Conservation (phyloP, 2,329 filamentous ascomycete species). For the Podosphaera leucotricha region DNA sequence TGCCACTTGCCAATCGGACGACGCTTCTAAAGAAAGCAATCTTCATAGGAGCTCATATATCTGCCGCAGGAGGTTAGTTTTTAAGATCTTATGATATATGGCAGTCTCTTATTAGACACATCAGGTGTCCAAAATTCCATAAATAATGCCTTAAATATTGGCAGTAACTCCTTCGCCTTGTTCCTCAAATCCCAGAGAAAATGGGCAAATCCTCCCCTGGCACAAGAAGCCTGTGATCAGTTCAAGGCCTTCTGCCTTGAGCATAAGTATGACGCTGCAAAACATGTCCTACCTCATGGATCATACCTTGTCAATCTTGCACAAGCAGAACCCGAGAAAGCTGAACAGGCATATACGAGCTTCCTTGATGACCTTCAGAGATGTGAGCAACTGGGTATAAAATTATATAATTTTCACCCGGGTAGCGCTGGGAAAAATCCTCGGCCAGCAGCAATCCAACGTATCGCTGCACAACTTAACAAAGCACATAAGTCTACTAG, state of each 20-base stretch:
- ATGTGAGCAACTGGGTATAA: slow-evolving; percentile 68
- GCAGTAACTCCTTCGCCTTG: slow-evolving; percentile 78
- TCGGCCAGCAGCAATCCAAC: slow-evolving; percentile 43
- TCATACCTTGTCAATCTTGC: slow-evolving; percentile 94
- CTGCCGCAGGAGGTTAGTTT: slow-evolving; percentile 52
- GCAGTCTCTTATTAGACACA: slow-evolving; percentile 3
- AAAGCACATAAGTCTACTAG: slow-evolving; percentile 53
- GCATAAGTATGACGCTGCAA: slow-evolving; percentile 45
- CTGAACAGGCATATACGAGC: slow-evolving; percentile 59
- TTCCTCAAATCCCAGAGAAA: slow-evolving; percentile 95
- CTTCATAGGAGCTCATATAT: slow-evolving; percentile 83
- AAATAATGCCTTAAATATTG: slow-evolving; percentile 53
- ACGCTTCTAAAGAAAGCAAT: slow-evolving; percentile 43
- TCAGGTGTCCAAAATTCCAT: slow-evolving; percentile 75
- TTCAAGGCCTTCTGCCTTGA: slow-evolving; percentile 47
- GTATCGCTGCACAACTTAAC: slow-evolving; percentile 68
- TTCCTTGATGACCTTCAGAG: slow-evolving; percentile 76
- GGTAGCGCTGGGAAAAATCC: slow-evolving; percentile 52
- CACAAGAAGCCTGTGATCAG: slow-evolving; percentile 37
- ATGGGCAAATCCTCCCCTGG: slow-evolving; percentile 65
- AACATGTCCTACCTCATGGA: slow-evolving; percentile 71
- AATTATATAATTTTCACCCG: slow-evolving; percentile 94
- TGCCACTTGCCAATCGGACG: slow-evolving; percentile 48
- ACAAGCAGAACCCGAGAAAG: slow-evolving; percentile 56
- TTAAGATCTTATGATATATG: background rate